Conservation (phyloP, 352 stramenopile genomes). For the Globisporangium sylvaticum region DNA sequence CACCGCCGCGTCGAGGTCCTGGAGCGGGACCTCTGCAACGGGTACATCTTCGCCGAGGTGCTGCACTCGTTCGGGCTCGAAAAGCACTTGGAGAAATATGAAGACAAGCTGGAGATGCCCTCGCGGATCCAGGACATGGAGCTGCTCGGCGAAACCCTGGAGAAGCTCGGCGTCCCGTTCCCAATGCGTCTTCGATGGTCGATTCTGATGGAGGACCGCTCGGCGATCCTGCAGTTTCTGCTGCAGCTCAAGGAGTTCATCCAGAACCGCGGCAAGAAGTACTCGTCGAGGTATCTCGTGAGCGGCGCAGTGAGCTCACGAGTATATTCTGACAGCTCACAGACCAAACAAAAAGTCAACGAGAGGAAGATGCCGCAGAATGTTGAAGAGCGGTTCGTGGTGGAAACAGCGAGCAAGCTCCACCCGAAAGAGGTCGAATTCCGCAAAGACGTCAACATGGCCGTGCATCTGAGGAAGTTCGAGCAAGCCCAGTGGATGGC, state of each 20-base stretch:
- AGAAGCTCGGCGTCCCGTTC: slow-evolving; percentile 34
- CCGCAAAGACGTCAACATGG: slow-evolving; percentile 67
- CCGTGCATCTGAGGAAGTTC: slow-evolving; percentile 58
- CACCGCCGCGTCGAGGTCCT: slow-evolving; percentile 41
- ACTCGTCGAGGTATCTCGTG: slow-evolving; percentile 5
- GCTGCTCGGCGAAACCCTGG: slow-evolving; percentile 36
- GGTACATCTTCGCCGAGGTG: slow-evolving; percentile 61
- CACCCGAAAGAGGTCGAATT: slow-evolving; percentile 46
- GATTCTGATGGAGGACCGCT: slow-evolving; percentile 68
- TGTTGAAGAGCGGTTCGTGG: slow-evolving; percentile 55
- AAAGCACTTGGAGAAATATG: slow-evolving; percentile 41
- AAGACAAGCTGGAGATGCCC: slow-evolving; percentile 25
- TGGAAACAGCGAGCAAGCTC: slow-evolving; percentile 32
- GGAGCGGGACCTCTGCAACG: slow-evolving; percentile 65
- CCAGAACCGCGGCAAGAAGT: slow-evolving; percentile 20
- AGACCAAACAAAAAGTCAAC: too few relatives aligned
- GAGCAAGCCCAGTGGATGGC: slow-evolving; percentile 49
- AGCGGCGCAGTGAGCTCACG: slow-evolving; percentile 8
- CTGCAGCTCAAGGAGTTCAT: slow-evolving; percentile 60
- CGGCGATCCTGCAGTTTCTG: slow-evolving; percentile 48
- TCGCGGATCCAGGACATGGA: slow-evolving; percentile 66
- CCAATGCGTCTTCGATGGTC: slow-evolving; percentile 34
- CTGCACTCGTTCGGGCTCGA: slow-evolving; percentile 49
- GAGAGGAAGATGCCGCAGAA: slow-evolving; percentile 21
- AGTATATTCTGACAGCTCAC: slow-evolving; percentile 2